phyloP scores from a whole-genome alignment of 805 yeast genomes.

The Tetrapisispora fleetii region DNA sequence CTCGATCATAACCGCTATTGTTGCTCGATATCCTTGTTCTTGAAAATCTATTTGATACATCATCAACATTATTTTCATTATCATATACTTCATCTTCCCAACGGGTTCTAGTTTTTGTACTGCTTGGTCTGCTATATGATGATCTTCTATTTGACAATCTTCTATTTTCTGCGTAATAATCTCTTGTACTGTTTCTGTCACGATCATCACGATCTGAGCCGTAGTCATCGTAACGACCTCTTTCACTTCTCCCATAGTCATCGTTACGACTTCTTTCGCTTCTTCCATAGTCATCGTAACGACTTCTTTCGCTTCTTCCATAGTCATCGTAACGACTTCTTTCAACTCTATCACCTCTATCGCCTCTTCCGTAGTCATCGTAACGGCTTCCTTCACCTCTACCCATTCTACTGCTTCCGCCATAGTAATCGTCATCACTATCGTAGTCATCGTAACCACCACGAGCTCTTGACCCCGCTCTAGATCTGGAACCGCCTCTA shows the following conservation, averaged over 20 bases:
- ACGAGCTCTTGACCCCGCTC: constrained; percentile 7
- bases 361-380: constrained; percentile 8
- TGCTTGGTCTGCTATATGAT: constrained; percentile 11
- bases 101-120: constrained; percentile 30
- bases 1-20: constrained; percentile 6
- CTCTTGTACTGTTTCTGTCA: constrained; percentile 31
- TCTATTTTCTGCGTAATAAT: constrained; percentile 29
- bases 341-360: constrained; percentile 9
- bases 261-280: constrained; percentile 2
- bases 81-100: constrained; percentile 92
- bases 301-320: constrained; percentile 6
- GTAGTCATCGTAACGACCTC: not conserved
- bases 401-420: not conserved
- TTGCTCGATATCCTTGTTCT: constrained; percentile 31
- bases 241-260: constrained; percentile 4
- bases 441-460: constrained; percentile 11
- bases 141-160: constrained; percentile 5
- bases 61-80: constrained; percentile 42
- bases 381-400: constrained; percentile 11
- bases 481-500: constrained; percentile 1
- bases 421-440: constrained; percentile 6
- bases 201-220: constrained; percentile 1
- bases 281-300: constrained; percentile 3
- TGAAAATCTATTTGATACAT: constrained; percentile 31
- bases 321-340: constrained; percentile 11